A percentile compares a stretch with the other conserved stretches of the same genome.
Evolutionary conservation across 202 grass and related monocot genomes (phyloP).

Genomic region (Brachypodium distachyon): DNA sequence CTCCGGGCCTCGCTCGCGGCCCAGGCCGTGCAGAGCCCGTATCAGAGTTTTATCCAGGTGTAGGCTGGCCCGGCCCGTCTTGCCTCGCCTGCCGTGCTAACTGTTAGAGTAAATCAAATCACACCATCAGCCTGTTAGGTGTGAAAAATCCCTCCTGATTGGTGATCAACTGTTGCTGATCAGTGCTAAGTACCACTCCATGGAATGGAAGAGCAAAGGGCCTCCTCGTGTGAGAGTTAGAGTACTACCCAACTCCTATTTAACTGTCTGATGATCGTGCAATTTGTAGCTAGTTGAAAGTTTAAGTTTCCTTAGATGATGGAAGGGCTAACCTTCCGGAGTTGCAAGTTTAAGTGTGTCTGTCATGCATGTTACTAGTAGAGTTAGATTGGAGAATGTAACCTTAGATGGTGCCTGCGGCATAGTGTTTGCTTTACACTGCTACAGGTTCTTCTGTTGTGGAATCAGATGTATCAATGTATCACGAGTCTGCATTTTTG

Average conservation of each 20-base stretch:
- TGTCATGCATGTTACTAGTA: neutral
- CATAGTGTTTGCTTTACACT: neutral
- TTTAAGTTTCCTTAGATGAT: neutral
- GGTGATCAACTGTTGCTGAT: neutral
- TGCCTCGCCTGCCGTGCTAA: neutral
- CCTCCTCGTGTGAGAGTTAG: conserved; percentile 10
- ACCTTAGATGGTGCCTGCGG: neutral
- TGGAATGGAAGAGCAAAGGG: conserved; percentile 9
- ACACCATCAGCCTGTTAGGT: neutral
- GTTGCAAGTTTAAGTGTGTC: neutral
- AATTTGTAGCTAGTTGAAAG: conserved; percentile 5
- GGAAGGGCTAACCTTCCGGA: neutral
- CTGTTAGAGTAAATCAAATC: neutral
- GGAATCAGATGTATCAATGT: neutral
- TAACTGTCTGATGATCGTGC: neutral
- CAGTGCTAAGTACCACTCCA: conserved; percentile 11
- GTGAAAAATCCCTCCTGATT: neutral
- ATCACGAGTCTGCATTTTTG: neutral
- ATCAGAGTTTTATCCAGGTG: conserved; percentile 11
- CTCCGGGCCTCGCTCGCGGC: conserved; percentile 41
- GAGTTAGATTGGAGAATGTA: neutral
- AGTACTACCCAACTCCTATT: neutral
- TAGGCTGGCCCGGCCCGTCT: neutral
- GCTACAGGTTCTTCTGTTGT: neutral
- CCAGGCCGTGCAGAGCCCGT: conserved; percentile 12